Conservation (phyloP, 2,329 filamentous ascomycete species). For the Botrytis elliptica region DNA sequence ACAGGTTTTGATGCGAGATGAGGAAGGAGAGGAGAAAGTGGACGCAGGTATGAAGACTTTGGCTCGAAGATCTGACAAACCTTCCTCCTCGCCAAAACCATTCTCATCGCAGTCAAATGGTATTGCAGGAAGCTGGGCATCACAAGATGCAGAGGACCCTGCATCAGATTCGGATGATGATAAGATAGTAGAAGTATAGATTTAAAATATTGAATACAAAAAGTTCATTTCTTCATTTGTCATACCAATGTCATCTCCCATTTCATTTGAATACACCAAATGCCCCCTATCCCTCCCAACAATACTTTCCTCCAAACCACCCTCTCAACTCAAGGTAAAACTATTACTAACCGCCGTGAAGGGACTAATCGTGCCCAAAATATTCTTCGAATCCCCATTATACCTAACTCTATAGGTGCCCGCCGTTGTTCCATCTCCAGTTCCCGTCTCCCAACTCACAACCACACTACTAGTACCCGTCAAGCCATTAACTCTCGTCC, state of each 20-base stretch:
- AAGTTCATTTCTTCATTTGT: neutral
- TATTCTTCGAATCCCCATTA: conserved; percentile 75
- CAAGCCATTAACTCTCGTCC: conserved; percentile 68
- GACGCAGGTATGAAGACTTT: conserved; percentile 35
- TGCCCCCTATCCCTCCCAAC: neutral
- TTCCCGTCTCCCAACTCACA: conserved; percentile 75
- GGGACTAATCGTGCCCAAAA: conserved; percentile 55
- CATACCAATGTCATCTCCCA: neutral
- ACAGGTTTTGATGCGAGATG: conserved; percentile 53
- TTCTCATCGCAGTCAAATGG: conserved; percentile 21
- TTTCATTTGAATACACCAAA: neutral
- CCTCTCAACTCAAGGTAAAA: conserved; percentile 30
- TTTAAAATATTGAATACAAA: neutral
- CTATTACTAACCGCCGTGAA: conserved; percentile 64
- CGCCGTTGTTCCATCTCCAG: conserved; percentile 43
- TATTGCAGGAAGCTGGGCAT: conserved; percentile 26
- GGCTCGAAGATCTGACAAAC: conserved; percentile 20
- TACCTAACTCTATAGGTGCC: conserved; percentile 80
- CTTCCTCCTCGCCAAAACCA: conserved; percentile 19
- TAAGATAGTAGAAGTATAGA: conserved; percentile 39
- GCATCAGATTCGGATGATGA: conserved; percentile 36
- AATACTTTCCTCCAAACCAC: too few relatives aligned
- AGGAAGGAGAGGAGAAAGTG: conserved; percentile 37
- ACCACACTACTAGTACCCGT: conserved; percentile 75
- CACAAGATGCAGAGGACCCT: conserved; percentile 31